Evolutionary conservation across 306 rosid species (phyloP).

Genomic region (Lathyrus sativus): DNA sequence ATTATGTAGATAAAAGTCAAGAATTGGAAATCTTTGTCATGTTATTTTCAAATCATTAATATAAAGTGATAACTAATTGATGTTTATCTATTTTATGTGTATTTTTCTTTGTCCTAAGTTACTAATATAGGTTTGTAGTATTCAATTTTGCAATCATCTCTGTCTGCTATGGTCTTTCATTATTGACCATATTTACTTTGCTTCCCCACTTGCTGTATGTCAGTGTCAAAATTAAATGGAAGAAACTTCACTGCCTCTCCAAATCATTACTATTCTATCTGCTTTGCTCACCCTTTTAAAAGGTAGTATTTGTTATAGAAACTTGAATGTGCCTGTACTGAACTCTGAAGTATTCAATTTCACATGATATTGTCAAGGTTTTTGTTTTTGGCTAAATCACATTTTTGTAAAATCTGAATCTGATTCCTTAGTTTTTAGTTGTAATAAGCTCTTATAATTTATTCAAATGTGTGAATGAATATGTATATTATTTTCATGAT

Average conservation of each 20-base stretch:
- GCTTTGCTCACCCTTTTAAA: slow-evolving; percentile 28
- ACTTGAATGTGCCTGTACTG: slow-evolving; percentile 14
- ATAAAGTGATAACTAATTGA: slow-evolving; percentile 5
- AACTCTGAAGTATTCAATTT: not conserved
- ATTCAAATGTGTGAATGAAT: no score
- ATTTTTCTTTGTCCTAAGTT: not conserved
- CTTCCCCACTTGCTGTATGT: slow-evolving; percentile 17
- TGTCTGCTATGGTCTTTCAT: slow-evolving; percentile 23
- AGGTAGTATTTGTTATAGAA: slow-evolving; percentile 28
- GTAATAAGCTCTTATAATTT: no score
- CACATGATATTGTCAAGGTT: not conserved
- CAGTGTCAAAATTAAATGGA: slow-evolving; percentile 30
- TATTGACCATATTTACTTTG: slow-evolving; percentile 30
- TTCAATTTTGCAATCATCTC: slow-evolving; percentile 23
- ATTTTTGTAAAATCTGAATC: not conserved
- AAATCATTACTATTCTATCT: slow-evolving; percentile 20
- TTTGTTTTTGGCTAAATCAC: not conserved
- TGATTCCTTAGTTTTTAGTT: no score
- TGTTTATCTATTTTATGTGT: slow-evolving; percentile 16
- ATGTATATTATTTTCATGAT: no score
- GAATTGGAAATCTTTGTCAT: slow-evolving; percentile 4
- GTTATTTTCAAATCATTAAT: slow-evolving; percentile 23
- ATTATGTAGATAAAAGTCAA: not conserved
- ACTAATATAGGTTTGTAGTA: not conserved
- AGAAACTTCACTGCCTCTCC: slow-evolving; percentile 12